These are phyloP conservation scores for Capsella bursapastoris DNA, from an alignment of 345 rosid species.

Conservation along the genomic window DNA sequence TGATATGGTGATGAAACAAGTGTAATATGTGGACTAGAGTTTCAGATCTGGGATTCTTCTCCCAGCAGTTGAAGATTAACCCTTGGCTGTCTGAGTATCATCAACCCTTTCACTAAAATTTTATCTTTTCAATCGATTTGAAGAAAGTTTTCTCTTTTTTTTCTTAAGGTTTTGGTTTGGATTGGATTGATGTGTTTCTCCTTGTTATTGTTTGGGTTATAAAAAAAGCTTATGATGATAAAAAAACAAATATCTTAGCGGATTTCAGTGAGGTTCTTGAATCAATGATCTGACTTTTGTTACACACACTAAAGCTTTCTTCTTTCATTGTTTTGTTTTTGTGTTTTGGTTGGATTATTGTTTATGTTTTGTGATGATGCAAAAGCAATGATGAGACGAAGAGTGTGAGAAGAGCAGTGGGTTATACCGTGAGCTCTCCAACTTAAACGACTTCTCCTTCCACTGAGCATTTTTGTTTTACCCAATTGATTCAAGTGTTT, in stretches of 20 bases:
- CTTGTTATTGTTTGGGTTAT: conserved; percentile 27
- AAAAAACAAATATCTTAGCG: conserved; percentile 72
- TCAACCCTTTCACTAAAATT: background rate
- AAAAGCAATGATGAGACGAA: conserved; percentile 71
- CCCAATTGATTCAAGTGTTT: too few species aligned
- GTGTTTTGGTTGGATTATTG: background rate
- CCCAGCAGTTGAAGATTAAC: conserved; percentile 83
- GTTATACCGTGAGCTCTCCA: conserved; percentile 75
- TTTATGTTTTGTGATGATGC: conserved; percentile 28
- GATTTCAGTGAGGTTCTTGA: conserved; percentile 80
- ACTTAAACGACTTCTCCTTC: conserved; percentile 93
- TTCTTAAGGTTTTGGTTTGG: background rate
- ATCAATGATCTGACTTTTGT: conserved; percentile 89
- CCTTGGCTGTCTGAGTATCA: conserved; percentile 99
- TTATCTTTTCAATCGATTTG: too few species aligned
- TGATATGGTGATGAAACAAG: conserved; percentile 69
- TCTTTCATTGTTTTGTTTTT: background rate
- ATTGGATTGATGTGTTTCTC: background rate
- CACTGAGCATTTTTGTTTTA: conserved; percentile 64
- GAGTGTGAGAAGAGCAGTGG: conserved; percentile 80
- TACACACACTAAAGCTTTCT: conserved; percentile 92
- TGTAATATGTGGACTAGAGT: conserved; percentile 91
- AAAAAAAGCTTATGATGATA: conserved; percentile 77
- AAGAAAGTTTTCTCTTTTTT: background rate
- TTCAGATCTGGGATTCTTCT: conserved; percentile 76